These are phyloP conservation scores for Wolfiporia cocos DNA, from an alignment of 1,284 basidiomycete genomes.

Conservation along the genomic window DNA sequence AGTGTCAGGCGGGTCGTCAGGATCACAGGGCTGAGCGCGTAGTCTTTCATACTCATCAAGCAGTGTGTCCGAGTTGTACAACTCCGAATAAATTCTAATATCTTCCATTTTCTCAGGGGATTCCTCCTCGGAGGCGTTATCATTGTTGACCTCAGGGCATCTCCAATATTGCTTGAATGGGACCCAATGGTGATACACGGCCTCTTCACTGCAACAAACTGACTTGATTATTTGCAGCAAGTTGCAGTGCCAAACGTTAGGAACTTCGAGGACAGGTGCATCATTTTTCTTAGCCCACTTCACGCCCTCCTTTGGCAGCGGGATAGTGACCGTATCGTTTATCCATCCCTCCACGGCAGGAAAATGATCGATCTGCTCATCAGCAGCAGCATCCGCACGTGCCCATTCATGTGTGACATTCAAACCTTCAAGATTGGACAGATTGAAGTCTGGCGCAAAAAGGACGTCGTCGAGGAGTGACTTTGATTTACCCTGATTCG, in stretches of 20 bases:
- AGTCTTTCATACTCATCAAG: slow-evolving; percentile 11
- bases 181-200: neutral
- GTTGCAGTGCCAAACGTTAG: neutral
- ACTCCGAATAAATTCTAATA: slow-evolving; percentile 7
- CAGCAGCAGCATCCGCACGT: too few species aligned
- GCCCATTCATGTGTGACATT: too few species aligned
- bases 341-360: neutral
- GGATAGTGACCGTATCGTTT: neutral
- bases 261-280: neutral
- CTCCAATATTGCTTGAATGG: neutral
- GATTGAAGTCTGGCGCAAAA: too few species aligned
- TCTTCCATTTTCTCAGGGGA: neutral
- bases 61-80: slow-evolving; percentile 13
- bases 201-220: neutral
- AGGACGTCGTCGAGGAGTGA: too few species aligned
- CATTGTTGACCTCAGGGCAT: neutral
- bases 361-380: neutral
- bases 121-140: neutral
- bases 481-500: too few species aligned
- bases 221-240: neutral
- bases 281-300: neutral
- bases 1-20: neutral
- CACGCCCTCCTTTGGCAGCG: neutral
- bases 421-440: too few species aligned
- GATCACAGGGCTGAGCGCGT: neutral